These are phyloP conservation scores for Fusarium nanum DNA, from an alignment of 2,329 filamentous ascomycete species.

Conservation along the genomic window DNA sequence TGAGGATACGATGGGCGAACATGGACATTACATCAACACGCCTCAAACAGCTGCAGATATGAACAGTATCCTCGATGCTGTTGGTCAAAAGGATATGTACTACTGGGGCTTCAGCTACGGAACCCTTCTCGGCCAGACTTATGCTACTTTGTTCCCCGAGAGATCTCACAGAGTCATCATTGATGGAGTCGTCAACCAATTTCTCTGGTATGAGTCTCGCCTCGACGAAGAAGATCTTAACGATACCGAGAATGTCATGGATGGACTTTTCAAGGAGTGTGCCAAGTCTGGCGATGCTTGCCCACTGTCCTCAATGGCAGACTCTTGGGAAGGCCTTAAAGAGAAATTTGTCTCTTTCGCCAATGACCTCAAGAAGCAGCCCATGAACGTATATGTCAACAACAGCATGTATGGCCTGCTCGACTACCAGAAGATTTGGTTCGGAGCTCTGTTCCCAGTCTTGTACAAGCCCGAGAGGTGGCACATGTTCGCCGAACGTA, in stretches of 20 bases:
- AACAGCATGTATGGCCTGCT: constrained; percentile 54
- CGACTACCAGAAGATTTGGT: constrained; percentile 52
- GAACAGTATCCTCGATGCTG: constrained; percentile 60
- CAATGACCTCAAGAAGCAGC: constrained; percentile 51
- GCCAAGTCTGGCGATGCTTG: constrained; percentile 59
- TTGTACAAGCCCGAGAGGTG: constrained; percentile 55
- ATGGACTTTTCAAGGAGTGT: constrained; percentile 52
- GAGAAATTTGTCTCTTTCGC: constrained; percentile 50
- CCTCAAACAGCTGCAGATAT: constrained; percentile 64
- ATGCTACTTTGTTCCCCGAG: constrained; percentile 54
- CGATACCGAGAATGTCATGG: constrained; percentile 48
- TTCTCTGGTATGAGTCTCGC: constrained; percentile 49
- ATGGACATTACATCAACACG: constrained; percentile 60
- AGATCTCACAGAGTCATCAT: constrained; percentile 51
- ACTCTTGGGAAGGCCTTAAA: constrained; percentile 52
- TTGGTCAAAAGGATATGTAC: constrained; percentile 49
- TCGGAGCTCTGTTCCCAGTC: constrained; percentile 53
- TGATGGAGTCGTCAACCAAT: constrained; percentile 52
- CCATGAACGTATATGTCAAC: constrained; percentile 58
- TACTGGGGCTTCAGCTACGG: constrained; percentile 60
- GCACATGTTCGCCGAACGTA: constrained; percentile 51
- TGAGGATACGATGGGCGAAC: constrained; percentile 57
- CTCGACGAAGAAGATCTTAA: constrained; percentile 44
- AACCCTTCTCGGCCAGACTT: constrained; percentile 55
- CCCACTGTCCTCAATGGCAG: constrained; percentile 53